Percentiles rank a stretch among this genome's conserved stretches.
Evolutionary conservation across 495 filamentous ascomycete species (phyloP).

Genomic region (Aspergillus affinis): DNA sequence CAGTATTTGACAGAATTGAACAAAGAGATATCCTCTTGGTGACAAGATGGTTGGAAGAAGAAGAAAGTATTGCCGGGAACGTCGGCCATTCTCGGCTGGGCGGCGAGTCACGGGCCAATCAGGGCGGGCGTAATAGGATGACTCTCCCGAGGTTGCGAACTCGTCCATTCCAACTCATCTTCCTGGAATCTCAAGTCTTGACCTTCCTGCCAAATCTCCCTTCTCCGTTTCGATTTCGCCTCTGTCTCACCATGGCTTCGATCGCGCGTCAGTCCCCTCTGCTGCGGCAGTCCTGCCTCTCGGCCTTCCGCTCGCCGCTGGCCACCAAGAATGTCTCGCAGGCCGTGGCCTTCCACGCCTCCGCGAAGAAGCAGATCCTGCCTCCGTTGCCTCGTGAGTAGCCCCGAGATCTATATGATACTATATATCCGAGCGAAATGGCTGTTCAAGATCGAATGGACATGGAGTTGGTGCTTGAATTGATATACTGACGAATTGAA

Average conservation of each 20-base stretch:
- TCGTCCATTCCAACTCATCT: constrained; percentile 32
- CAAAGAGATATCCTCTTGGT: no score
- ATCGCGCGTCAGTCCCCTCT: constrained; percentile 41
- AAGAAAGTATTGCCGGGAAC: constrained; percentile 22
- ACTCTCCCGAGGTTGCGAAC: constrained; percentile 44
- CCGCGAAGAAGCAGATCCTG: constrained; percentile 63
- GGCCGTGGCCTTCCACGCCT: constrained; percentile 71
- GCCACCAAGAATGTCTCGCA: constrained; percentile 44
- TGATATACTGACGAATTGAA: constrained; percentile 28
- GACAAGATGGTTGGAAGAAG: not conserved
- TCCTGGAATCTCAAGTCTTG: not conserved
- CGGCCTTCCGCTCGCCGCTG: constrained; percentile 39
- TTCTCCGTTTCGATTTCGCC: constrained; percentile 14
- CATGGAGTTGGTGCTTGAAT: not conserved
- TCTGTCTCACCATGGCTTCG: constrained; percentile 38
- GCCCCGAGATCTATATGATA: constrained; percentile 4
- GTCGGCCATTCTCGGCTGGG: constrained; percentile 49
- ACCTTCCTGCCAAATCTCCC: constrained; percentile 16
- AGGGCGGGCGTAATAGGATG: constrained; percentile 40
- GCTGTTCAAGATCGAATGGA: not conserved
- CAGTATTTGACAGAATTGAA: no score
- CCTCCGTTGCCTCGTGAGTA: constrained; percentile 67
- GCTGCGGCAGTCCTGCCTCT: constrained; percentile 39
- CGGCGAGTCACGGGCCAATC: constrained; percentile 43
- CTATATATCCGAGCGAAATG: not conserved